Percentiles rank a stretch among this genome's conserved stretches.
Conservation (phyloP, 768 basidiomycete species). For the Mycena albidolilacea region DNA sequence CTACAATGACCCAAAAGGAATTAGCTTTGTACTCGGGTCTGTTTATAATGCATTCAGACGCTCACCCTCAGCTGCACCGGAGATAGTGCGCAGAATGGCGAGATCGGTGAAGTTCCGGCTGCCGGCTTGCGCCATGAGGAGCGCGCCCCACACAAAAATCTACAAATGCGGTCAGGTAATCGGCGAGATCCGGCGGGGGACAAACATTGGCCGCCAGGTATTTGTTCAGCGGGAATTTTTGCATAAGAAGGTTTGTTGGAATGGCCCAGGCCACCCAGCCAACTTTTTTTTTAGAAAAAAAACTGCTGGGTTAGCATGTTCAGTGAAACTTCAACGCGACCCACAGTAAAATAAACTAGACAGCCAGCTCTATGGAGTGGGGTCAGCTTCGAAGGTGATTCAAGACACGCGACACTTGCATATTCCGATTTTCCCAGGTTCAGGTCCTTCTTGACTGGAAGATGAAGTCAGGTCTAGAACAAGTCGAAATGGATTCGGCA, state of each 20-base stretch:
- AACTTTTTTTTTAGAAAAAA: too few relatives aligned
- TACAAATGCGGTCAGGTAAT: constrained; percentile 1
- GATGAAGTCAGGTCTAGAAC: neutral
- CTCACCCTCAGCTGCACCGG: constrained; percentile 50
- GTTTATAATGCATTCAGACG: neutral
- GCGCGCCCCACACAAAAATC: constrained; percentile 51
- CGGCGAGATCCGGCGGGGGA: neutral
- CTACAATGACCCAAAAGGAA: neutral
- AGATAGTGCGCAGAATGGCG: constrained; percentile 54
- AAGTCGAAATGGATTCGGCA: constrained; percentile 16
- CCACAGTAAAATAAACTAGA: constrained; percentile 54
- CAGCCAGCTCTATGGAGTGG: constrained; percentile 42
- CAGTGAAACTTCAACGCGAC: neutral
- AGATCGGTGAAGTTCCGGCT: constrained; percentile 54
- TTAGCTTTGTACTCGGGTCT: neutral
- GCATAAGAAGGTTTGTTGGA: constrained; percentile 59
- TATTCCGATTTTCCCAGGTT: constrained; percentile 51
- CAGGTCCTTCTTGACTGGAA: constrained; percentile 44
- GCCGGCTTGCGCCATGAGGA: constrained; percentile 59
- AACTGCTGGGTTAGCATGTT: constrained; percentile 2
- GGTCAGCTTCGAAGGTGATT: neutral
- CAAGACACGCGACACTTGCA: constrained; percentile 39
- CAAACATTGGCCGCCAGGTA: constrained; percentile 57
- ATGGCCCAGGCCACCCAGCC: constrained; percentile 59
- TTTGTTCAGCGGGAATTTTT: constrained; percentile 53